phyloP scores from a whole-genome alignment of 2,329 filamentous ascomycete species.

The Didymella keratinophila region DNA sequence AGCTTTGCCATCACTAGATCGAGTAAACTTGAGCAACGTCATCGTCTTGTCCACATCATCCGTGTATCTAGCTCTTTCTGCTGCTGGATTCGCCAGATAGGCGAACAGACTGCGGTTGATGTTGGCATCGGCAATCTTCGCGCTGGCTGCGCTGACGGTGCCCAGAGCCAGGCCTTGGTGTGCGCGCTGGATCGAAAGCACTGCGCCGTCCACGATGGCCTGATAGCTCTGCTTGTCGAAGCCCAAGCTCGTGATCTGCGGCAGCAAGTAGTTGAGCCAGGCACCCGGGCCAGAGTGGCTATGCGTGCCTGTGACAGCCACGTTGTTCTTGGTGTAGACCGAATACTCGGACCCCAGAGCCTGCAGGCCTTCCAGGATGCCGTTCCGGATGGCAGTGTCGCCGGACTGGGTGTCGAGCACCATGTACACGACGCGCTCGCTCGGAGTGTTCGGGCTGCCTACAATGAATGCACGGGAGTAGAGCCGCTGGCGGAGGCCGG shows the following conservation, averaged over 20 bases:
- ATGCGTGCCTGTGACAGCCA: slow-evolving; percentile 92
- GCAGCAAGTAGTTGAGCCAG: slow-evolving; percentile 93
- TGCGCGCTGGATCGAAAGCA: slow-evolving; percentile 82
- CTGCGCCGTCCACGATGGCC: slow-evolving; percentile 85
- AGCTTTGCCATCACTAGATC: slow-evolving; percentile 76
- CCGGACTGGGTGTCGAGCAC: slow-evolving; percentile 88
- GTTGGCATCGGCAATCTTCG: slow-evolving; percentile 76
- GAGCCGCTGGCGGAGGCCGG: slow-evolving; percentile 83
- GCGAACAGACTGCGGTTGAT: slow-evolving; percentile 89
- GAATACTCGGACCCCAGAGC: slow-evolving; percentile 75
- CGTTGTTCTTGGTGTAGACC: slow-evolving; percentile 78
- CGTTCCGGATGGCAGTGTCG: slow-evolving; percentile 86
- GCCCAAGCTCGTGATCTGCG: slow-evolving; percentile 86
- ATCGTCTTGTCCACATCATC: slow-evolving; percentile 76
- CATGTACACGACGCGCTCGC: slow-evolving; percentile 83
- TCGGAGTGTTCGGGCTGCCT: slow-evolving; percentile 69
- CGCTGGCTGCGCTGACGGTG: slow-evolving; percentile 73
- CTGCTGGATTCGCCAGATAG: slow-evolving; percentile 83
- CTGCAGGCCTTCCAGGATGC: slow-evolving; percentile 79
- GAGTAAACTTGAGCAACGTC: slow-evolving; percentile 80
- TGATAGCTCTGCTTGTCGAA: slow-evolving; percentile 87
- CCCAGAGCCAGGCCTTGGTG: slow-evolving; percentile 77
- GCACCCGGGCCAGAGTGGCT: slow-evolving; percentile 90
- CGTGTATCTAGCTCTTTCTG: slow-evolving; percentile 75
- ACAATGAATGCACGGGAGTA: slow-evolving; percentile 92